Conservation (phyloP, 2,329 filamentous ascomycete species). For the Fusarium tanahbumbuense region DNA sequence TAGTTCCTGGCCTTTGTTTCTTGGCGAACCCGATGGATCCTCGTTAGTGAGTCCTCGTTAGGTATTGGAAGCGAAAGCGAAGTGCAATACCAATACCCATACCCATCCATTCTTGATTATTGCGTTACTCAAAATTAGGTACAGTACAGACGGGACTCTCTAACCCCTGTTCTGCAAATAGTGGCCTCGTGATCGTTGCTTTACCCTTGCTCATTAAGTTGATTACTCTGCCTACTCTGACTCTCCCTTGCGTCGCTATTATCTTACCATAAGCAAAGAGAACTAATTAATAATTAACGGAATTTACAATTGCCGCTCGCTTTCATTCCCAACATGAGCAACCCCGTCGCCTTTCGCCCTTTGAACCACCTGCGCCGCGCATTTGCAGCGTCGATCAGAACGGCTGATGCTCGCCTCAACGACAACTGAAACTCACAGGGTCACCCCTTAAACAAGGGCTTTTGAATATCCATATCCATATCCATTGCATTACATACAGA, state of each 20-base stretch:
- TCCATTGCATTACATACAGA: neutral
- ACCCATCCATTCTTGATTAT: slow-evolving; percentile 1
- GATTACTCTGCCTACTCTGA: neutral
- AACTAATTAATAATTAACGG: slow-evolving; percentile 12
- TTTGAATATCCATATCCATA: neutral
- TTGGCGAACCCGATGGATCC: slow-evolving; percentile 16
- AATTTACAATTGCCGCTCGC: neutral
- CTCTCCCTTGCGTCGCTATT: slow-evolving; percentile 37
- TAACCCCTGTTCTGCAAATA: slow-evolving; percentile 40
- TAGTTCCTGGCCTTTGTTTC: neutral
- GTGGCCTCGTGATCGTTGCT: slow-evolving; percentile 45
- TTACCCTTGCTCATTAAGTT: slow-evolving; percentile 35
- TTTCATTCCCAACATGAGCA: slow-evolving; percentile 15
- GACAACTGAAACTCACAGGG: slow-evolving; percentile 37
- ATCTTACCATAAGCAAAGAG: slow-evolving; percentile 14
- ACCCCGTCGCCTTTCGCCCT: neutral
- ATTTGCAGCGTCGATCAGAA: slow-evolving; percentile 34
- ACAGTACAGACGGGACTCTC: neutral
- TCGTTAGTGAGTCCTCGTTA: neutral
- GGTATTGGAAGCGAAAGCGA: slow-evolving; percentile 13
- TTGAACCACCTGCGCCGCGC: slow-evolving; percentile 18
- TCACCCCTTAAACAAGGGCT: slow-evolving; percentile 23
- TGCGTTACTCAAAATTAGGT: slow-evolving; percentile 35
- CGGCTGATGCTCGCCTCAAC: slow-evolving; percentile 35
- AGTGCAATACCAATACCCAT: slow-evolving; percentile 2